These are phyloP conservation scores for Metschnikowia anglica DNA, from an alignment of 805 yeast species.

Conservation along the genomic window DNA sequence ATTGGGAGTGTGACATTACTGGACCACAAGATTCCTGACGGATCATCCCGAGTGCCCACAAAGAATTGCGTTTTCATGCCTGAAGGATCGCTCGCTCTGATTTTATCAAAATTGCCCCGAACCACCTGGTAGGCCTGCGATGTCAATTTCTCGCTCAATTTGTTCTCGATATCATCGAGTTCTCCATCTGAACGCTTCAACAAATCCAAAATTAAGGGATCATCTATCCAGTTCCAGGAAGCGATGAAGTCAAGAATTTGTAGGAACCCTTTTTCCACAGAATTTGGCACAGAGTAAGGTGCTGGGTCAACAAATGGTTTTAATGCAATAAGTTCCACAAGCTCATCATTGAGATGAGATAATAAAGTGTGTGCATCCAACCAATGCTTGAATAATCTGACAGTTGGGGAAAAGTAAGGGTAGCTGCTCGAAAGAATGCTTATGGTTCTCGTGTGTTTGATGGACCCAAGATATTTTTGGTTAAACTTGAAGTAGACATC, in stretches of 20 bases:
- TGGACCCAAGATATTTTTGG: conserved; percentile 61
- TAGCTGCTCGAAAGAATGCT: conserved; percentile 67
- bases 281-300: conserved; percentile 79
- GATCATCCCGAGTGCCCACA: conserved; percentile 79
- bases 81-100: conserved; percentile 78
- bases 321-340: conserved; percentile 77
- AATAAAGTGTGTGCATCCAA: conserved; percentile 76
- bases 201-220: conserved; percentile 76
- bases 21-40: conserved; percentile 86
- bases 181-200: conserved; percentile 42
- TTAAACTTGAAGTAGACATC: conserved; percentile 62
- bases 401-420: conserved; percentile 74
- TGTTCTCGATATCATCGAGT: conserved; percentile 35
- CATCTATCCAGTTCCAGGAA: conserved; percentile 93
- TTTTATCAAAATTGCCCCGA: conserved; percentile 59
- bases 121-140: conserved; percentile 61
- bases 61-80: conserved; percentile 77
- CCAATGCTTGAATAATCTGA: conserved; percentile 87
- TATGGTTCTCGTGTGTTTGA: conserved; percentile 80
- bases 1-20: conserved; percentile 63
- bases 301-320: conserved; percentile 84
- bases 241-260: conserved; percentile 70
- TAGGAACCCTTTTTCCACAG: conserved; percentile 77
- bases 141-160: conserved; percentile 60
- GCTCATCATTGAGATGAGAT: conserved; percentile 71